A percentile compares a stretch with the other conserved stretches of the same genome.
phyloP scores from a whole-genome alignment of 768 basidiomycete genomes.

The Pulveroboletus sp. region DNA sequence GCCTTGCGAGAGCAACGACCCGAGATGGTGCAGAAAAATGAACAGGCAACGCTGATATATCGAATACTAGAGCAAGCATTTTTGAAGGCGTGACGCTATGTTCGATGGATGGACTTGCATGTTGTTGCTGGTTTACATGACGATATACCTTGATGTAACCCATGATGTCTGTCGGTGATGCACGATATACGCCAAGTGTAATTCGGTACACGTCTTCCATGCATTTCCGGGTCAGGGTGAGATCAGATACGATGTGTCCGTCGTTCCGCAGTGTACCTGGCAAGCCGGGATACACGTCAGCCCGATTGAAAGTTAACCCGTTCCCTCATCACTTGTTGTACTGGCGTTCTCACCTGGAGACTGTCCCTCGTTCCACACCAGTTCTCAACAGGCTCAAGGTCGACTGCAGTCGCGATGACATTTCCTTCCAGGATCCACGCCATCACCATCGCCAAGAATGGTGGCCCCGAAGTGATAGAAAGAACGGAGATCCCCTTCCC shows the following conservation, averaged over 20 bases:
- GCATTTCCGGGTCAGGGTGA: no score
- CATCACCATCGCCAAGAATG: conserved; percentile 66
- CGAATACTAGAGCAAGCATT: conserved; percentile 42
- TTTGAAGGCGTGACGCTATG: conserved; percentile 5
- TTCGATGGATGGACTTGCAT: no score
- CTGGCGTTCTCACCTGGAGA: conserved; percentile 11
- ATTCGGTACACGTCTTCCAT: no score
- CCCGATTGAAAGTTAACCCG: not conserved
- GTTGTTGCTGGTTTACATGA: no score
- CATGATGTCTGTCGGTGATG: no score
- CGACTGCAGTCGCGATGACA: conserved; percentile 36
- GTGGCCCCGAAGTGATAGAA: conserved; percentile 74
- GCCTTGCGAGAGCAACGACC: conserved; percentile 75
- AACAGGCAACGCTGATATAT: conserved; percentile 65
- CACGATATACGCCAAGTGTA: no score
- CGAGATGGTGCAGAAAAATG: conserved; percentile 72
- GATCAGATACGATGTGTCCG: no score
- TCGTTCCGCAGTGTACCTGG: no score
- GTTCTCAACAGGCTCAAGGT: conserved; percentile 19
- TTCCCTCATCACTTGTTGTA: not conserved
- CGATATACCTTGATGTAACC: no score
- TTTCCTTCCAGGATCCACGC: conserved; percentile 63
- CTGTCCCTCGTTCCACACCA: conserved; percentile 22
- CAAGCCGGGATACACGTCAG: no score
- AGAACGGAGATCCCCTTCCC: conserved; percentile 67